Evolutionary conservation across 768 basidiomycete genomes (phyloP).

Genomic region (Trametes gibbosa): DNA sequence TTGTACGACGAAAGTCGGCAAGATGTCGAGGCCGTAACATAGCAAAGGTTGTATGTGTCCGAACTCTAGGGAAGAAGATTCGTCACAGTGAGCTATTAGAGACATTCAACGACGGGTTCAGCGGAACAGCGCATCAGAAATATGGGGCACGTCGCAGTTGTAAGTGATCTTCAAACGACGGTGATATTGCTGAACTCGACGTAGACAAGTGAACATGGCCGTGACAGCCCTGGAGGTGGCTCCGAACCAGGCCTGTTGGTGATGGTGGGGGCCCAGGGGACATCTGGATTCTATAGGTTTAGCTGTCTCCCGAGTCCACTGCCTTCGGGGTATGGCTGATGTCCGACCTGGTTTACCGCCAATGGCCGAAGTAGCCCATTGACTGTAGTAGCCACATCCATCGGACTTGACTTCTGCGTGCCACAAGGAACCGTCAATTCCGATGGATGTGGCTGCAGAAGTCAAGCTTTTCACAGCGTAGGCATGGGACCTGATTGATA

Average conservation of each 20-base stretch:
- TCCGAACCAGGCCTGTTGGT: no score
- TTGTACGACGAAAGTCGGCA: no score
- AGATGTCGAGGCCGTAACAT: neutral
- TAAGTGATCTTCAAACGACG: neutral
- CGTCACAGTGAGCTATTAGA: neutral
- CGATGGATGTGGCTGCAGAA: no score
- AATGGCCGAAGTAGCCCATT: slow-evolving; percentile 47
- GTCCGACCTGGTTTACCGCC: neutral
- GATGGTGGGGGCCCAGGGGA: no score
- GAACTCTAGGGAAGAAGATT: neutral
- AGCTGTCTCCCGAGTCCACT: no score
- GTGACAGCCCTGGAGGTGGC: neutral
- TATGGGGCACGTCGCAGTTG: neutral
- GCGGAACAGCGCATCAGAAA: neutral
- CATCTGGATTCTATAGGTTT: no score
- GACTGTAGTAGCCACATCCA: slow-evolving; percentile 74
- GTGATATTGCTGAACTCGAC: neutral
- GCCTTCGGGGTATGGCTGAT: neutral
- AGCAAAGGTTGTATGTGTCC: neutral
- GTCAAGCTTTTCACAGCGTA: slow-evolving; percentile 82
- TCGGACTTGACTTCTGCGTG: no score
- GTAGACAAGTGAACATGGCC: neutral
- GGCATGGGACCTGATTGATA: slow-evolving; percentile 71
- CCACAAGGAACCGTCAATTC: no score
- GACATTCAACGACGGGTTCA: neutral